Evolutionary conservation across 83 land plant species (phyloP).

Genomic region (Larix sibirica): DNA sequence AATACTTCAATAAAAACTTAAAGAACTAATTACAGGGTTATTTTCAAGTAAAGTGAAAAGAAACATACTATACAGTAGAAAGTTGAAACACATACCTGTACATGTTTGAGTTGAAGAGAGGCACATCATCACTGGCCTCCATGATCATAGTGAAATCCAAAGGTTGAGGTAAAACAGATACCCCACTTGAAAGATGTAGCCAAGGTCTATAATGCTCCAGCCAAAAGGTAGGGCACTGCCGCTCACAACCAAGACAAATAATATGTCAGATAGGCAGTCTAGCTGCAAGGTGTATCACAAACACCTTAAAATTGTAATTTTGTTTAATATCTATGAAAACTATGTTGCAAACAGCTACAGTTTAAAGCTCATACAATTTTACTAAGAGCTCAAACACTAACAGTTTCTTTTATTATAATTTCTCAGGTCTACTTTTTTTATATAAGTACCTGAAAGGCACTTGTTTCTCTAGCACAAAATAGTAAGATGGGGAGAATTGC

Average conservation of each 20-base stretch:
- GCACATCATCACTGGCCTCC: conserved; percentile 55
- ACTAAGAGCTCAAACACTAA: neutral
- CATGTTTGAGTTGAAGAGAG: conserved; percentile 57
- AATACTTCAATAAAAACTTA: neutral
- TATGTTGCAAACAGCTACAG: neutral
- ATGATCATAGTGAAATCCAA: conserved; percentile 61
- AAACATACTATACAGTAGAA: neutral
- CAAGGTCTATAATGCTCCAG: conserved; percentile 55
- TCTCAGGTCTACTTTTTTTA: neutral
- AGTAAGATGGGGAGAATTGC: neutral
- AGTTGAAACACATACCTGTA: conserved; percentile 75
- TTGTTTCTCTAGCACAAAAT: neutral
- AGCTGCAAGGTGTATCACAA: conserved; percentile 1
- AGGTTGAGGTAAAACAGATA: conserved; percentile 21
- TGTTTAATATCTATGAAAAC: too few species aligned
- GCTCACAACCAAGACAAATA: conserved; percentile 14
- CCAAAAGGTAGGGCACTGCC: conserved; percentile 36
- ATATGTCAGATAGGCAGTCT: conserved; percentile 3
- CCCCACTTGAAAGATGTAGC: conserved; percentile 40
- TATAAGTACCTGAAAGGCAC: neutral
- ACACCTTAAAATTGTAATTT: neutral
- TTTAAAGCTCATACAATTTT: neutral
- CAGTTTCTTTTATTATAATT: neutral
- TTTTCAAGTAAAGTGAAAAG: neutral
- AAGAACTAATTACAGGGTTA: neutral